These are phyloP conservation scores for Canavalia ensiformis DNA, from an alignment of 306 rosid genomes.

Conservation along the genomic window DNA sequence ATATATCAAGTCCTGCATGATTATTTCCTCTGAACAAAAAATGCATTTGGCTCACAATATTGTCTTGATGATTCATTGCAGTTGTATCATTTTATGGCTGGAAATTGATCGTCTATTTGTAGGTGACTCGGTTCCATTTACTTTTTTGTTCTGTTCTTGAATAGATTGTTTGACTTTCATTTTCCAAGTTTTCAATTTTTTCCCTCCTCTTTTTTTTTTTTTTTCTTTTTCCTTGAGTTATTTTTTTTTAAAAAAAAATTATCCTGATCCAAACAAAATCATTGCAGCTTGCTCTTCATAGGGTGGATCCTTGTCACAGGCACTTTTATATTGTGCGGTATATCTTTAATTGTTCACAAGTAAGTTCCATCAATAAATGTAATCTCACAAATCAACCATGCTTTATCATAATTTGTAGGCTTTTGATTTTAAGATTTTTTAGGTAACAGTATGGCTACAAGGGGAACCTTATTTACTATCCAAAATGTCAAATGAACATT, in stretches of 20 bases:
- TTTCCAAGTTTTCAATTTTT: background rate
- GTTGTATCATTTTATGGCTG: conserved; percentile 68
- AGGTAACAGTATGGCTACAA: background rate
- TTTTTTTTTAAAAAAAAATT: background rate
- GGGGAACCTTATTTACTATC: background rate
- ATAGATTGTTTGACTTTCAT: background rate
- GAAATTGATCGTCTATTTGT: conserved; percentile 60
- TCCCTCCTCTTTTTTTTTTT: background rate
- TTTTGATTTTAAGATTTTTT: background rate
- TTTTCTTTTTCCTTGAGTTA: background rate
- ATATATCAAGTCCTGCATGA: conserved; percentile 9
- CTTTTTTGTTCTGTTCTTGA: conserved; percentile 10
- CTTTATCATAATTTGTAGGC: background rate
- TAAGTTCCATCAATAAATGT: conserved; percentile 49
- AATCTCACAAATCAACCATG: background rate
- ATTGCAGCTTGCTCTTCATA: conserved; percentile 65
- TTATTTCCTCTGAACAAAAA: background rate
- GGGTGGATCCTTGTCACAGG: conserved; percentile 74
- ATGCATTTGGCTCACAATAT: conserved; percentile 12
- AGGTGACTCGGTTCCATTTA: conserved; percentile 41
- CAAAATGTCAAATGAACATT: background rate
- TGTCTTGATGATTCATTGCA: conserved; percentile 45
- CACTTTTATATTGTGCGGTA: conserved; percentile 55
- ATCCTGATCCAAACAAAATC: background rate
- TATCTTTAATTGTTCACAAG: conserved; percentile 65